Percentiles rank a stretch among this genome's conserved stretches.
phyloP scores from a whole-genome alignment of 1,284 basidiomycete species.

The Ceratobasidium papillatum region DNA sequence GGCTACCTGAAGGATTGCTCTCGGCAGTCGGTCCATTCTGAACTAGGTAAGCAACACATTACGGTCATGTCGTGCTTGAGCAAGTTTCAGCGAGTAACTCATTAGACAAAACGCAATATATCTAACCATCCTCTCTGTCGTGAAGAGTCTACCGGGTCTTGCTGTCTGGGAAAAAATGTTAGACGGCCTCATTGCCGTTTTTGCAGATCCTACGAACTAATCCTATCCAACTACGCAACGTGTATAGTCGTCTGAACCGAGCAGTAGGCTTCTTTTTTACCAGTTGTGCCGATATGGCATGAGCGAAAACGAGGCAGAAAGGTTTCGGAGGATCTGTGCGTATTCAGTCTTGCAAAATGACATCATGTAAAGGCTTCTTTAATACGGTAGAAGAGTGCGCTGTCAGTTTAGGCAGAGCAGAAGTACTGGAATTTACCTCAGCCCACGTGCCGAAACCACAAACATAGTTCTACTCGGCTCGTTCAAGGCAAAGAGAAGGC shows the following conservation, averaged over 20 bases:
- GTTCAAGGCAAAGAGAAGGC: not conserved
- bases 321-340: not conserved
- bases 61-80: not conserved
- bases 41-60: not conserved
- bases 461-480: not conserved
- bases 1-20: not conserved
- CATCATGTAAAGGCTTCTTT: not conserved
- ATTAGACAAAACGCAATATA: not conserved
- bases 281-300: no score
- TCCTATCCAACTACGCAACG: no score
- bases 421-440: not conserved
- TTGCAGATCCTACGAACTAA: no score
- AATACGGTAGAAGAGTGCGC: not conserved
- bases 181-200: no score
- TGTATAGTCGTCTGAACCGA: not conserved
- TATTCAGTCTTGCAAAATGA: not conserved
- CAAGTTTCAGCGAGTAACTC: not conserved
- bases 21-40: not conserved
- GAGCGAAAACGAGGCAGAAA: not conserved
- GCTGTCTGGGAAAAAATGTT: no score
- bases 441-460: not conserved
- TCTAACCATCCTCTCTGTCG: no score
- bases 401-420: not conserved
- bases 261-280: not conserved
- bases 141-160: no score